These are phyloP conservation scores for Fragilariopsis cylindrus DNA, from an alignment of 108 stramenopile genomes.

Conservation along the genomic window DNA sequence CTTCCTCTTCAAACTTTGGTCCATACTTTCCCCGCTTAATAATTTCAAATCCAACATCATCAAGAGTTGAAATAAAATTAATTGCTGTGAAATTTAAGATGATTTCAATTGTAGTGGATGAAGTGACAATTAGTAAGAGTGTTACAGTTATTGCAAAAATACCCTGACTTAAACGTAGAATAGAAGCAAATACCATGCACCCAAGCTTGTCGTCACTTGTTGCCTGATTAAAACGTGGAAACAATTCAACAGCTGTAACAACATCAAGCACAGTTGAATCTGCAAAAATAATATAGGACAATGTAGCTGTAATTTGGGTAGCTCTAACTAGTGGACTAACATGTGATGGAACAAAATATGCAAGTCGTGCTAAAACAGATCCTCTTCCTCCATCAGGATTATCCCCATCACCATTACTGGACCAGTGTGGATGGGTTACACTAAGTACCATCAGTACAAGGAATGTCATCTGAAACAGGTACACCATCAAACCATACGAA, in stretches of 20 bases:
- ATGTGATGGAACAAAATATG: not conserved
- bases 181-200: not conserved
- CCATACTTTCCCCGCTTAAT: not conserved
- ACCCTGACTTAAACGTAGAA: not conserved
- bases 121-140: not conserved
- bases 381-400: not conserved
- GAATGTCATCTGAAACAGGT: not conserved
- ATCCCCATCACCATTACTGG: not conserved
- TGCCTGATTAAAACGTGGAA: not conserved
- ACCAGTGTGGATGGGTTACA: not conserved
- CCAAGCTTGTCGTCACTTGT: not conserved
- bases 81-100: not conserved
- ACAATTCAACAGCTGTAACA: not conserved
- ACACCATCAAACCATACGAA: not conserved
- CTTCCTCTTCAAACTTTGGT: not conserved
- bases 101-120: not conserved
- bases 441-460: slow-evolving; percentile 2
- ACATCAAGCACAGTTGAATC: not conserved
- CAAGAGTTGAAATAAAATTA: not conserved
- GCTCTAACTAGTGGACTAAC: not conserved
- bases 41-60: not conserved
- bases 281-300: not conserved
- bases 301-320: not conserved
- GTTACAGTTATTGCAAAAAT: not conserved
- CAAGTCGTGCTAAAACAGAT: not conserved